Base-by-base conservation (phyloP, 805 yeast genomes). In the Cyberlindnera mrakii region DNA sequence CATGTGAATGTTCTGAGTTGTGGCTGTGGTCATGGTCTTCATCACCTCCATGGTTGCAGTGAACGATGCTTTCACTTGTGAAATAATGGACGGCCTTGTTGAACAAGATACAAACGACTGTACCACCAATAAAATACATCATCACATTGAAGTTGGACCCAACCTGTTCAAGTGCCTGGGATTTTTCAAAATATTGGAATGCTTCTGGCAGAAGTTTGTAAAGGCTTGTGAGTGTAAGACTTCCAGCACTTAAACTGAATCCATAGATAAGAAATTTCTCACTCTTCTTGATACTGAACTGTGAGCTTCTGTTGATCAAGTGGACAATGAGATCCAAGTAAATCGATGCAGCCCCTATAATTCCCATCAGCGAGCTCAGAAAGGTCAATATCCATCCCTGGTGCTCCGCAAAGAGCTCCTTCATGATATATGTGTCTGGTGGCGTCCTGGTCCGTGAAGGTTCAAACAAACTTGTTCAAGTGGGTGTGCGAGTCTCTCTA, bases 21-120 rank as follows among this genome's bases (percentile, higher is more conserved):
- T 53, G 44, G 11, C 47, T 35, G 18, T 48, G 45, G 7, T 33
- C 34, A 41, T 56, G 57, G 14, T 34, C 52, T 14, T 38, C 62
- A 14, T 59, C 68, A 11, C 64, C 72, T 11, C 68, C 78, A 54
- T 89, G 96, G 14, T 78, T 83, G 63, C 96, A 89, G 58, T 89
- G 96, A 0, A 90, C 85, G 30, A 90, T 75, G 29, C 90, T 80
- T 58, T 86, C 86, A 40, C 91, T 78, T 0, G 97, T 86, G 41
- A 80, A 62, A 30, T 77, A 60, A 61, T 90, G 96, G 5, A 93
- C 77, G 1, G 82, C 31, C 23, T 68, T 59, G 60, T 89, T 90
- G 43, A 91, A 64, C 2, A 63, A 46, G 1, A 78, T 60, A 56
- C 96, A 86, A 2, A 77, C 48, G 1, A 66, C 36, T 3, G 84